Percentiles rank a stretch among this genome's conserved stretches.
These are phyloP conservation scores for Colletotrichum higginsianum DNA, from an alignment of 2,329 filamentous ascomycete genomes.

Conservation along the genomic window DNA sequence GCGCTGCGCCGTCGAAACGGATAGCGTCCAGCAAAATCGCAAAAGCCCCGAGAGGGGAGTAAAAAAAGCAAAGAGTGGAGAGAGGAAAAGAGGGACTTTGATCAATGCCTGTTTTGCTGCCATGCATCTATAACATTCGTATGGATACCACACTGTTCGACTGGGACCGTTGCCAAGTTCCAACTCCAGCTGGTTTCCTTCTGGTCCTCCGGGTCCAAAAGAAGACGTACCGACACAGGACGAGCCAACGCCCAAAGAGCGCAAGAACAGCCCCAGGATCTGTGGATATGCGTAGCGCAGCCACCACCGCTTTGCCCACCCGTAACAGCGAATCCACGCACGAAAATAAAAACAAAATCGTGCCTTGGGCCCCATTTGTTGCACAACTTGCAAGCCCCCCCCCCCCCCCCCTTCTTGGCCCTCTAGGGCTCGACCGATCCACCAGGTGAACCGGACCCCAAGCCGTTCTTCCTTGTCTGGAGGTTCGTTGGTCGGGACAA, in stretches of 20 bases:
- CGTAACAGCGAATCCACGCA: neutral
- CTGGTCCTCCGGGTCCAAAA: conserved; percentile 28
- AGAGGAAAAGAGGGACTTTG: neutral
- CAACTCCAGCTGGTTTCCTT: neutral
- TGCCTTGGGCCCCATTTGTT: conserved; percentile 8
- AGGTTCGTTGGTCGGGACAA: conserved; percentile 1
- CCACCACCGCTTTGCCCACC: conserved; percentile 5
- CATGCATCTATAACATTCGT: neutral
- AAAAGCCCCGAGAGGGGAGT: conserved; percentile 38
- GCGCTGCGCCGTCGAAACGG: conserved; percentile 9
- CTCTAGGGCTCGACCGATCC: conserved; percentile 29
- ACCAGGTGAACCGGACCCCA: conserved; percentile 22
- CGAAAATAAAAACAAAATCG: conserved; percentile 2
- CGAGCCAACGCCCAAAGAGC: conserved; percentile 21
- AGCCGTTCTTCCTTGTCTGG: conserved; percentile 15
- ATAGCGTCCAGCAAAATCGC: conserved; percentile 24
- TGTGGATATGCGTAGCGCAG: conserved; percentile 19
- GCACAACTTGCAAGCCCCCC: no score
- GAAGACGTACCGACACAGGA: conserved; percentile 25
- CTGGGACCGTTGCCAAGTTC: conserved; percentile 16
- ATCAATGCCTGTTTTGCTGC: no score
- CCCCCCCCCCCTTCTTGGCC: conserved; percentile 3
- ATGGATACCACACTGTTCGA: neutral
- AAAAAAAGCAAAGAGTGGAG: conserved; percentile 24
- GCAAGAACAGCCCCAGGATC: conserved; percentile 25